Base-by-base conservation (phyloP, 1,139 yeast species). In the Pneumocystis wakefieldiae region DNA sequence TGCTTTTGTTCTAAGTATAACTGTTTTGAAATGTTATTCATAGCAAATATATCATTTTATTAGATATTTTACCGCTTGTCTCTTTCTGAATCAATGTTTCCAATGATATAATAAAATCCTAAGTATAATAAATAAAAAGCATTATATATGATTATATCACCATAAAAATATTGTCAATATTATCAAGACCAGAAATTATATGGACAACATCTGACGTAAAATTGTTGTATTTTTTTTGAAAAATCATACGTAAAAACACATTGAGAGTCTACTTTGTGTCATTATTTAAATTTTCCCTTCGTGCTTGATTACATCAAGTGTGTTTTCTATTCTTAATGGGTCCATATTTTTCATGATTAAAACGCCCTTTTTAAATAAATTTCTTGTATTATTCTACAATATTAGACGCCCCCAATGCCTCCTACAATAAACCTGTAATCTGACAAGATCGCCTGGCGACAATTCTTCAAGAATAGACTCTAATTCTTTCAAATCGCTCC, bases 181-280 rank as follows among this genome's bases (percentile, higher is more conserved):
- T 64, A 17, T 73, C 74, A 38, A 75, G 67, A 4, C 79, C 78
- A 0, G 76, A 74, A 17, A 76, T 66, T 3, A 74, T 68, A 14
- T 72, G 65, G 32, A 75, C 73, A 10, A 71, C 66, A 36, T 75
- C 76, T 0, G 75, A 66, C 28, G 73, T 71, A 48, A 68, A 70
- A 60, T 70, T 71, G 29, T 73, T 67, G 62, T 73, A 71, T 41
- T 68, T 70, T 65, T 72, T 72, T 42, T 68, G 65, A 59, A 74
- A 69, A 0, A 75, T 66, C 35, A 68, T 69, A 60, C 72, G 72
- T 57, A 74, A 67, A 39, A 73, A 70, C 5, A 71, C 69, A 57
- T 70, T 65, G 32, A 75, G 65, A 12, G 74, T 68, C 61, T 65
- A 57, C 28, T 64, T 67, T 17, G 28, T 24, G 24, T 38, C 62